Evolutionary conservation across 129 eudicot species (phyloP).

Genomic region (Flaveria trinervia): DNA sequence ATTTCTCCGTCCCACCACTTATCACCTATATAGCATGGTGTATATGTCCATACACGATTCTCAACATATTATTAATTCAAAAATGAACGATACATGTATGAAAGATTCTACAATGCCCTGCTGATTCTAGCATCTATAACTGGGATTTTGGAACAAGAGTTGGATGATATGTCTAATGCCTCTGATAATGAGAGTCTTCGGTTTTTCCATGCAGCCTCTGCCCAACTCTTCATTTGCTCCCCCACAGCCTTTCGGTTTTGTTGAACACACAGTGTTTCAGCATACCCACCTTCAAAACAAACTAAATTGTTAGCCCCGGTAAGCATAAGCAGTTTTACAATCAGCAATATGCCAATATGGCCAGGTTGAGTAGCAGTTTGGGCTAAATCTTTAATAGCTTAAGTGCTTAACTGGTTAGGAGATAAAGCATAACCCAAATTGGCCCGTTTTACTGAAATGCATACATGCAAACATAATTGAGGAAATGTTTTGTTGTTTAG

Average conservation of each 20-base stretch:
- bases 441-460: background rate
- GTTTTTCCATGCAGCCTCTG: conserved; percentile 75
- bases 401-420: too few relatives aligned
- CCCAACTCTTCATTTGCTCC: conserved; percentile 77
- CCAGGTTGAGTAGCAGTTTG: background rate
- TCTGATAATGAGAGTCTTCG: conserved; percentile 68
- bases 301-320: background rate
- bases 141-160: conserved; percentile 54
- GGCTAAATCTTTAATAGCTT: background rate
- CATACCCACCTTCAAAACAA: conserved; percentile 77
- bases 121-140: conserved; percentile 78
- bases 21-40: too few relatives aligned
- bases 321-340: background rate
- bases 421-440: background rate
- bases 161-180: conserved; percentile 53
- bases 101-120: conserved; percentile 54
- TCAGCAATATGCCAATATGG: background rate
- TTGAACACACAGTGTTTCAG: conserved; percentile 71
- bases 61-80: background rate
- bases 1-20: too few relatives aligned
- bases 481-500: too few relatives aligned
- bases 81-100: background rate
- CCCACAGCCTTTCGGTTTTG: conserved; percentile 81
- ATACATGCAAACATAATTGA: too few relatives aligned
- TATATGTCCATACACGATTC: too few relatives aligned